Conservation (phyloP, 805 yeast genomes). For the Suhomyces sp. region DNA sequence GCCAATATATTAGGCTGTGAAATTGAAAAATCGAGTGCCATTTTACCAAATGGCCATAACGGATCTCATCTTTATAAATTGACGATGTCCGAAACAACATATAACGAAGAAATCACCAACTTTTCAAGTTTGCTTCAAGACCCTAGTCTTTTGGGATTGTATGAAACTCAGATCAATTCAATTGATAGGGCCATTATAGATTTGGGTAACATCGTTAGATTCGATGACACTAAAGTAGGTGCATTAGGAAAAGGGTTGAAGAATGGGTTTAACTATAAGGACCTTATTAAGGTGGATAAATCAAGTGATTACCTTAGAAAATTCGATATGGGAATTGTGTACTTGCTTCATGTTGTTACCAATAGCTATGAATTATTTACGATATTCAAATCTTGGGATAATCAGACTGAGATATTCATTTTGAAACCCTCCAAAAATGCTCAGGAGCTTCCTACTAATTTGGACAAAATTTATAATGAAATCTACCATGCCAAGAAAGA, state of each 20-base stretch:
- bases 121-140: constrained; percentile 64
- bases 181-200: constrained; percentile 75
- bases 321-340: constrained; percentile 56
- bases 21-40: constrained; percentile 55
- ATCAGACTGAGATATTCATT: constrained; percentile 48
- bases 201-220: constrained; percentile 69
- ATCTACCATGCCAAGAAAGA: constrained; percentile 46
- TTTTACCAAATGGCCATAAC: constrained; percentile 68
- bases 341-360: constrained; percentile 64
- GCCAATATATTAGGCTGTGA: constrained; percentile 45
- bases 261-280: constrained; percentile 71
- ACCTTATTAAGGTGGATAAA: constrained; percentile 47
- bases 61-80: constrained; percentile 55
- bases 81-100: constrained; percentile 65
- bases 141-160: constrained; percentile 61
- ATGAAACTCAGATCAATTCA: constrained; percentile 68
- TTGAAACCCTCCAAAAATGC: constrained; percentile 69
- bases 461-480: constrained; percentile 57
- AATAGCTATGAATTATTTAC: constrained; percentile 75
- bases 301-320: constrained; percentile 49
- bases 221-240: constrained; percentile 73
- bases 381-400: constrained; percentile 62
- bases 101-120: constrained; percentile 50
- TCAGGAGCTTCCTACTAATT: constrained; percentile 55
- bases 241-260: constrained; percentile 82